phyloP scores from a whole-genome alignment of 179 eudicot genomes.

The Amaranthus tricolor region DNA sequence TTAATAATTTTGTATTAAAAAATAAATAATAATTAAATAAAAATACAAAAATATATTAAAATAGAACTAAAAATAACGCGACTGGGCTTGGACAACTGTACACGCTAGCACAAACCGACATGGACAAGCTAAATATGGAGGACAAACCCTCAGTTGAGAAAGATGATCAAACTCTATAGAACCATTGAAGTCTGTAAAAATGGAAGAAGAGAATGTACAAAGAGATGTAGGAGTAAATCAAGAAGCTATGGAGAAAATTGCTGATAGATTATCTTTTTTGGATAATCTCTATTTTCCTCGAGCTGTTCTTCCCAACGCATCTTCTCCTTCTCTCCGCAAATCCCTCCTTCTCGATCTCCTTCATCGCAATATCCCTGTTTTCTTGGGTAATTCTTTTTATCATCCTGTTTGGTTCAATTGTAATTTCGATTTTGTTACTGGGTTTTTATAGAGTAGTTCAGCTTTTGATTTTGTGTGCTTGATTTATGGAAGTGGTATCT shows the following conservation, averaged over 20 bases:
- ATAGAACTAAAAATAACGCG: no score
- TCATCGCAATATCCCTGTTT: conserved; percentile 74
- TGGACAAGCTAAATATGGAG: neutral
- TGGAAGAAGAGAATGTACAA: conserved; percentile 18
- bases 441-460: neutral
- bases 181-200: neutral
- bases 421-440: neutral
- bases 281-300: conserved; percentile 86
- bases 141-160: neutral
- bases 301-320: conserved; percentile 50
- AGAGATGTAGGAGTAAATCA: conserved; percentile 23
- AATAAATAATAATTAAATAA: no score
- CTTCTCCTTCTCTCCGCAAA: conserved; percentile 60
- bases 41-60: no score
- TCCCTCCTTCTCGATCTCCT: conserved; percentile 75
- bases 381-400: conserved; percentile 46
- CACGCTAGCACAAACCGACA: neutral
- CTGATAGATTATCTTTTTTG: conserved; percentile 56
- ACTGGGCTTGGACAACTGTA: no score
- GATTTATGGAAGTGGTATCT: neutral
- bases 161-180: neutral
- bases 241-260: conserved; percentile 53
- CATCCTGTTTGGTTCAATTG: neutral
- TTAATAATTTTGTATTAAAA: no score
- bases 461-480: neutral